Base-by-base conservation (phyloP, 225 moss, liverwort and hornwort species). In the Asterella californica region DNA sequence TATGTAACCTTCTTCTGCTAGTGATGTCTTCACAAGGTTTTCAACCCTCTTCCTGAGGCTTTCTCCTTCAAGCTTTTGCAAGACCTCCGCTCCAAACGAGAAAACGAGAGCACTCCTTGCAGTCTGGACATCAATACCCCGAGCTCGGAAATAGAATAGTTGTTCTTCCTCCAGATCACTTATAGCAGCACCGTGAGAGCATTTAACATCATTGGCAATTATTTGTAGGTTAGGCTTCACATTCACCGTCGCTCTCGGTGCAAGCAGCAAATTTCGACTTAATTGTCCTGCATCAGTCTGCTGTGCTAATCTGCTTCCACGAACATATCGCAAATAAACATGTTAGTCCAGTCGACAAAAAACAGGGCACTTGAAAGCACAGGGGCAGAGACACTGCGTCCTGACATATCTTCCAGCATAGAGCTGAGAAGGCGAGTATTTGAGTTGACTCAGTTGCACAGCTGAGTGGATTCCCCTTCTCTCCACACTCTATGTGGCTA, bases 161-260 rank as follows among this genome's bases (percentile, higher is more conserved):
- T 97, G 94, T 30, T 97, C 97, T 81, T 93, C 94, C 87, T 93
- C 97, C 65, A 97, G 87, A 76, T 97, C 97, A 72, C 94, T 94
- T 46, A 94, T 94, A 79, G 93, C 93, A 70, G 93, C 93, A 78
- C 93, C 93, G 70, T 94, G 93, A 53, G 93, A 86, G 73, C 97
- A 97, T 79, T 97, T 97, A 54, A 97, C 97, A 88, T 97, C 97
- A 81, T 97, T 93, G 48, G 97, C 97, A 64, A 97, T 90, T 33
- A 97, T 97, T 77, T 97, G 97, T 76, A 97, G 81, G 84, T 97
- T 97, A 4, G 97, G 97, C 79, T 99, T 99, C 78, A 99, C 89
- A 61, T 99, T 99, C 79, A 99, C 97, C 9, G 95, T 94, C 69
- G 89, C 97, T 77, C 93, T 89, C 70, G 86, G 93, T 45, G 92